A percentile compares a stretch with the other conserved stretches of the same genome.
Evolutionary conservation across 495 filamentous ascomycete species (phyloP).

Genomic region (Penicillium robsamsonii): DNA sequence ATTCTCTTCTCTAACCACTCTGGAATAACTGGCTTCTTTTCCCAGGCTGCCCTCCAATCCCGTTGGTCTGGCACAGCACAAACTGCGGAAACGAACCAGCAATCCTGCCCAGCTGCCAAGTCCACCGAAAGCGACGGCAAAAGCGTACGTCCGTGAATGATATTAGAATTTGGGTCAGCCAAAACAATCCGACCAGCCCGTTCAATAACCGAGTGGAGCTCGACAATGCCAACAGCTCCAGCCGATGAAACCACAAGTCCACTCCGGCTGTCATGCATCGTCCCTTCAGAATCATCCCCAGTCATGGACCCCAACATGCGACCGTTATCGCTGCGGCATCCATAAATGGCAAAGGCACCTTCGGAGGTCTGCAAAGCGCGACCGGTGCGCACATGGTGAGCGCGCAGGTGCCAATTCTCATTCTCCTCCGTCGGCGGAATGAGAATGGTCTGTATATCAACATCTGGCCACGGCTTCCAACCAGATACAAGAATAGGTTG

Average conservation of each 20-base stretch:
- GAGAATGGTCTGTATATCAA: constrained; percentile 61
- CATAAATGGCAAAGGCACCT: constrained; percentile 68
- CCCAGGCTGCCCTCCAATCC: constrained; percentile 45
- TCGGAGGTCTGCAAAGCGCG: constrained; percentile 65
- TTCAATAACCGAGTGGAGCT: constrained; percentile 43
- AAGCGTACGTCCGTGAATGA: constrained; percentile 66
- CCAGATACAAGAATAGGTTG: constrained; percentile 59
- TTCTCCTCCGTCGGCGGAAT: constrained; percentile 52
- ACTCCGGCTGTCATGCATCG: constrained; percentile 44
- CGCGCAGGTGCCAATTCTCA: constrained; percentile 68
- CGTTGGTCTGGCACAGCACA: constrained; percentile 44
- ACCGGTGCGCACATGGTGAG: constrained; percentile 57
- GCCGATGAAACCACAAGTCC: constrained; percentile 63
- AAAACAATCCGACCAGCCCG: constrained; percentile 61
- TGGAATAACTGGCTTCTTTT: constrained; percentile 50
- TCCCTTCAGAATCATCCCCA: constrained; percentile 52
- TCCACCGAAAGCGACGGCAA: constrained; percentile 59
- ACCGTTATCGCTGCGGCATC: constrained; percentile 56
- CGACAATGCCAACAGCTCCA: constrained; percentile 69
- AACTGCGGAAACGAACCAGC: constrained; percentile 52
- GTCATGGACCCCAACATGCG: constrained; percentile 56
- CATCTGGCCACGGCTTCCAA: constrained; percentile 68
- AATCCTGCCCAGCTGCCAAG: constrained; percentile 32
- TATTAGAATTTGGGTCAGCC: constrained; percentile 75
- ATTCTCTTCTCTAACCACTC: constrained; percentile 54